These are phyloP conservation scores for Theileria sp. DNA, from an alignment of 169 alveolate species.

Conservation along the genomic window DNA sequence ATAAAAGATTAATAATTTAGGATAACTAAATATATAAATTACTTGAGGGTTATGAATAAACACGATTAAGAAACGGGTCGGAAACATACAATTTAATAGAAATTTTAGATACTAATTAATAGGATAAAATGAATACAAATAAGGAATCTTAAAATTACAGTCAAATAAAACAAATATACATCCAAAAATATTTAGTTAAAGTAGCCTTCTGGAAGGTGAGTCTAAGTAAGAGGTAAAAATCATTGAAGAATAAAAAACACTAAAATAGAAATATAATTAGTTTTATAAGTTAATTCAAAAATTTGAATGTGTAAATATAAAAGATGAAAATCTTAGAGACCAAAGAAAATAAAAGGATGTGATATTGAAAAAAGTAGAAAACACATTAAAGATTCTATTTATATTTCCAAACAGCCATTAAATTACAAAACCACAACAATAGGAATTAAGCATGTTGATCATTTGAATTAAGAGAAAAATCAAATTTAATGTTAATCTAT, in stretches of 20 bases:
- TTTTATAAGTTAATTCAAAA: no score
- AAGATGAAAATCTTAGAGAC: neutral
- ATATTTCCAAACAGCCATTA: neutral
- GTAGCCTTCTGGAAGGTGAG: neutral
- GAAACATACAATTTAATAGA: neutral
- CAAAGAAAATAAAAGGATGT: neutral
- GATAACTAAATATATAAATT: no score
- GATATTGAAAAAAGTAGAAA: no score
- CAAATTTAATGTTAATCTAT: neutral
- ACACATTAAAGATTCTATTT: neutral
- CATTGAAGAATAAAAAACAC: neutral
- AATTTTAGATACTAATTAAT: neutral
- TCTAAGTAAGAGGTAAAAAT: neutral
- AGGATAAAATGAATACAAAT: no score
- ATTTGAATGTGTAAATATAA: neutral
- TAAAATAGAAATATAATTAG: no score
- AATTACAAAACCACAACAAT: no score
- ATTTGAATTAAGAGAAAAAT: neutral
- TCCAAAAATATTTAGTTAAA: neutral
- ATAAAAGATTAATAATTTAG: no score
- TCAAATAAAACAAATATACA: no score
- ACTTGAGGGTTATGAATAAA: neutral
- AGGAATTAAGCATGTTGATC: neutral
- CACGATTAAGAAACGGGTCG: neutral
- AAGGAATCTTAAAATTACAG: neutral